These are phyloP conservation scores for Globisporangium camurandrum DNA, from an alignment of 352 stramenopile genomes.

Conservation along the genomic window DNA sequence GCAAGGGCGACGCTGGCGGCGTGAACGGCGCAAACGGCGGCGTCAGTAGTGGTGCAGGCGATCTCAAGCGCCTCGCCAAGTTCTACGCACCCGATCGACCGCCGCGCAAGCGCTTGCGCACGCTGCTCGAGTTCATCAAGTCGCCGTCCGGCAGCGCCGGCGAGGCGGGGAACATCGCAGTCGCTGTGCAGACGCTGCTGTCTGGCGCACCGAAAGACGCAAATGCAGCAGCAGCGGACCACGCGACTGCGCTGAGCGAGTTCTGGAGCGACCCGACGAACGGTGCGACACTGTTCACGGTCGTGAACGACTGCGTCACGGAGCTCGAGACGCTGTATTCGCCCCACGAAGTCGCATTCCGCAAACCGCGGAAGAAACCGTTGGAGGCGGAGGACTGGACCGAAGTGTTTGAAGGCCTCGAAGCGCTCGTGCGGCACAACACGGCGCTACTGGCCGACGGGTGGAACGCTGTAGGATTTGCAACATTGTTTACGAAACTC, in stretches of 20 bases:
- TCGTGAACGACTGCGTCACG: constrained; percentile 74
- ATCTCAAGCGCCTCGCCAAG: constrained; percentile 79
- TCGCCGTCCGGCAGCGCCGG: constrained; percentile 24
- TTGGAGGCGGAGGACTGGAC: constrained; percentile 85
- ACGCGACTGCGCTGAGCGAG: constrained; percentile 41
- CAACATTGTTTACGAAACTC: constrained; percentile 79
- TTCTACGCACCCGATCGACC: constrained; percentile 80
- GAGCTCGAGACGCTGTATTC: constrained; percentile 81
- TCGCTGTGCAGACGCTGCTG: constrained; percentile 61
- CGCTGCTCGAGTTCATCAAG: constrained; percentile 81
- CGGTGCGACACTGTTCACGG: constrained; percentile 59
- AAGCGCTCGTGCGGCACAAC: constrained; percentile 77
- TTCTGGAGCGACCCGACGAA: constrained; percentile 77
- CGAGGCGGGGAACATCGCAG: constrained; percentile 51
- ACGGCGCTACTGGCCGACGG: constrained; percentile 55
- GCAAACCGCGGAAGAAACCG: constrained; percentile 71
- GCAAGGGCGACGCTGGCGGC: constrained; percentile 9
- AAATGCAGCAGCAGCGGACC: constrained; percentile 22
- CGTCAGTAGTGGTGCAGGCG: constrained; percentile 10
- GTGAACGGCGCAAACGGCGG: not conserved
- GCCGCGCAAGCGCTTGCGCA: constrained; percentile 77
- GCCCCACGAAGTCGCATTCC: constrained; percentile 75
- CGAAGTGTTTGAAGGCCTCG: constrained; percentile 82
- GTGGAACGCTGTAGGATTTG: constrained; percentile 79
- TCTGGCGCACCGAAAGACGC: constrained; percentile 42